These are phyloP conservation scores for Hyaloscypha hepaticicola DNA, from an alignment of 495 filamentous ascomycete genomes.

Conservation along the genomic window DNA sequence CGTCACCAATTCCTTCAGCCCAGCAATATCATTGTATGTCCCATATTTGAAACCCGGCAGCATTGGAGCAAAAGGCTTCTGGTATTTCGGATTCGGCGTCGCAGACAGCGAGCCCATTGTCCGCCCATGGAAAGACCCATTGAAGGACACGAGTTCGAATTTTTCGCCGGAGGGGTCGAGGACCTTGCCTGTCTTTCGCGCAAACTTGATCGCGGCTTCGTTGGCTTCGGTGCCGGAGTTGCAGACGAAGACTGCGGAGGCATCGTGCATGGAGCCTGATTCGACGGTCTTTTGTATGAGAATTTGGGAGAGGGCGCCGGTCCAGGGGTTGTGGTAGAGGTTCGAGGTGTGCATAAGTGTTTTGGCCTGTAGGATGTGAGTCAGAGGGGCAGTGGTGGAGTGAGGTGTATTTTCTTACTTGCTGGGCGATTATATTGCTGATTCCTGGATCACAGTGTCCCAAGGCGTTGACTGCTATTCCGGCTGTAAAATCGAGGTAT, in stretches of 20 bases:
- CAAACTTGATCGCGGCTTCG: constrained; percentile 96
- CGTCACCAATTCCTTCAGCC: constrained; percentile 69
- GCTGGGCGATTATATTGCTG: constrained; percentile 63
- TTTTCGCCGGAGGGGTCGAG: constrained; percentile 70
- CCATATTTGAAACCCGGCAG: constrained; percentile 89
- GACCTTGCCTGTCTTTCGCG: constrained; percentile 82
- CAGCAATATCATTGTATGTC: constrained; percentile 75
- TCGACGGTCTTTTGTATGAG: constrained; percentile 74
- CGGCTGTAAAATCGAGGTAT: constrained; percentile 92
- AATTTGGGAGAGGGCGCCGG: constrained; percentile 78
- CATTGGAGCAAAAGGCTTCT: constrained; percentile 92
- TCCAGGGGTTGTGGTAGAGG: constrained; percentile 95
- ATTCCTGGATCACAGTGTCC: constrained; percentile 83
- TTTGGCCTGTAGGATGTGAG: constrained; percentile 49
- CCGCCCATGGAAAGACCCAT: constrained; percentile 90
- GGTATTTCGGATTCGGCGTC: constrained; percentile 98
- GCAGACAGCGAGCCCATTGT: constrained; percentile 92
- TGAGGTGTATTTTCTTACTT: constrained; percentile 50
- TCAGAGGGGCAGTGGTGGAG: background rate
- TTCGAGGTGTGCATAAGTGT: constrained; percentile 89
- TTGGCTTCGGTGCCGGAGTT: constrained; percentile 96
- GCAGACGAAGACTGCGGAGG: constrained; percentile 83
- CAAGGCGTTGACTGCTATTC: constrained; percentile 91
- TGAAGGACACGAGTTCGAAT: constrained; percentile 82
- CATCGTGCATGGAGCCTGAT: constrained; percentile 77